phyloP scores from a whole-genome alignment of 148 eudicot species.

The Persicaria tinctoria region DNA sequence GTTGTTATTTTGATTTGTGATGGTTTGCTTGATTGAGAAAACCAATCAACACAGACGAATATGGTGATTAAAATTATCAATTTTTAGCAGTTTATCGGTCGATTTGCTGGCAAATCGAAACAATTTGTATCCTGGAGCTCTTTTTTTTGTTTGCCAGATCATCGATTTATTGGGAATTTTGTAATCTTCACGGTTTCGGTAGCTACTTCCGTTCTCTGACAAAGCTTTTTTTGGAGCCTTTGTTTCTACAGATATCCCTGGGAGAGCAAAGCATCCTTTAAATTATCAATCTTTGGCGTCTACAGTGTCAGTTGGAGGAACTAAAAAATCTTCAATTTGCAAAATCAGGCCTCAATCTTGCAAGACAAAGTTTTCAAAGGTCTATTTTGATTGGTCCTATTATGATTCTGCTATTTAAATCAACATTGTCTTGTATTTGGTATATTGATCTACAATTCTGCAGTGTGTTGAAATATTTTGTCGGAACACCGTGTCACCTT shows the following conservation, averaged over 20 bases:
- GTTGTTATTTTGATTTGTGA: background rate
- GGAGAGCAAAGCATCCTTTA: slow-evolving; percentile 21
- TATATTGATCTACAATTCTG: no score
- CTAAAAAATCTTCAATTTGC: slow-evolving; percentile 18
- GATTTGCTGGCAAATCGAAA: background rate
- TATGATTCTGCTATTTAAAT: background rate
- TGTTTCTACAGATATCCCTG: slow-evolving; percentile 19
- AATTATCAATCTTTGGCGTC: slow-evolving; percentile 26
- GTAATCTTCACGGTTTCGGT: background rate
- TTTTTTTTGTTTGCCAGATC: no score
- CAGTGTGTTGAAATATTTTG: background rate
- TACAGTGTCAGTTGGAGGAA: slow-evolving; percentile 19
- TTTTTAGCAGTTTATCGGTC: background rate
- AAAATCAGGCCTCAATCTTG: slow-evolving; percentile 18
- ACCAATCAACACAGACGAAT: background rate
- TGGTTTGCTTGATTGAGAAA: background rate
- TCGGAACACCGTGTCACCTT: background rate
- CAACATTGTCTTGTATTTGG: background rate
- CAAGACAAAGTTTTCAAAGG: slow-evolving; percentile 33
- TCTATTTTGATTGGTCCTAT: slow-evolving; percentile 18
- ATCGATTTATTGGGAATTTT: background rate
- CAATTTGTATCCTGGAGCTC: no score
- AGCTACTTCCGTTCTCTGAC: background rate
- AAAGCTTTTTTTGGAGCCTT: background rate
- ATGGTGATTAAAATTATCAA: background rate